Base-by-base conservation (phyloP, 2,329 filamentous ascomycete species). In the Phialemonium atrogriseum region DNA sequence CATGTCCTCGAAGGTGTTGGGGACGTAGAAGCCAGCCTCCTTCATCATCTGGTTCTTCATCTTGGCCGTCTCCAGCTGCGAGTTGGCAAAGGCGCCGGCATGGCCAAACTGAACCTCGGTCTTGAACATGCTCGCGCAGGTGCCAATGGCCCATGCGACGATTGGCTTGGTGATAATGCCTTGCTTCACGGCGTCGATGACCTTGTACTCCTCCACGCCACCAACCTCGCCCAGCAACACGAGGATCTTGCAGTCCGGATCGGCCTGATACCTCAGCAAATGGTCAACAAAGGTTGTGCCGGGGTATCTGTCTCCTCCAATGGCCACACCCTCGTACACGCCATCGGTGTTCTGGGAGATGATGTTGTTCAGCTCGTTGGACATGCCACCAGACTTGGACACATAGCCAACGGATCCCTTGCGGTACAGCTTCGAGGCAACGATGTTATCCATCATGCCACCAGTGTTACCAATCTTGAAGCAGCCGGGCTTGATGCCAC, bases 391-490 rank as follows among this genome's bases (percentile, higher is more conserved):
- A 37, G 91, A 98, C 77, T 98, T 98, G 75, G 89, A 96, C 64
- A 98, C 91, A 66, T 98, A 98, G 52, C 86, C 91, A 47, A 98
- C 88, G 50, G 91, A 96, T 52, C 91, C 91, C 70, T 91, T 91
- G 66, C 91, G 89, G 80, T 98, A 98, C 40, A 98, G 85, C 80
- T 98, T 98, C 61, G 91, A 96, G 50, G 91, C 87, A 44, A 98
- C 91, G 54, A 98, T 98, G 78, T 98, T 98, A 77, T 98, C 91
- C 91, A 98, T 98, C 91, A 98, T 98, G 66, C 91, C 91, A 77
- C 91, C 91, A 53, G 91, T 98, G 77, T 98, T 98, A 62, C 91
- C 91, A 46, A 98, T 98, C 79, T 96, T 98, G 84, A 89, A 98
- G 61, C 84, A 85, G 62, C 91, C 91, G 42, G 91, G 91, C 79